Conservation (phyloP, 768 basidiomycete genomes). For the Suillus fuscotomentosus region DNA sequence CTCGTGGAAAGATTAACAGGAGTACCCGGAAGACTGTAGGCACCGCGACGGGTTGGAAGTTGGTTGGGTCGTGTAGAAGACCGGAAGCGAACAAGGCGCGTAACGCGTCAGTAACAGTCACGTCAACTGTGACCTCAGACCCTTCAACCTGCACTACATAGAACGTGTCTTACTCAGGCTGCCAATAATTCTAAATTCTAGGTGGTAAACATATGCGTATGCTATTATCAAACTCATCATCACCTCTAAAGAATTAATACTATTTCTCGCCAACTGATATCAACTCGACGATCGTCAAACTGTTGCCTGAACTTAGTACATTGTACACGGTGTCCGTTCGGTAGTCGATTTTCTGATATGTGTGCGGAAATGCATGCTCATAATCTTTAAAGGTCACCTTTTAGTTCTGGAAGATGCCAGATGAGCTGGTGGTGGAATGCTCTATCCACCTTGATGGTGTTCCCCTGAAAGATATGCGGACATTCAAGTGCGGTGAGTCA, state of each 20-base stretch:
- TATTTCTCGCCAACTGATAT: not conserved
- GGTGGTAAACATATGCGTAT: not conserved
- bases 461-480: slow-evolving; percentile 24
- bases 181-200: not conserved
- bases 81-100: not conserved
- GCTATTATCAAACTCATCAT: not conserved
- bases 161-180: not conserved
- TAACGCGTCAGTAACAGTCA: slow-evolving; percentile 1
- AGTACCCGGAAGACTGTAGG: not conserved
- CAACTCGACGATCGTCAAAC: not conserved
- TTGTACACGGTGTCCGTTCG: not conserved
- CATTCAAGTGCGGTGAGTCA: slow-evolving; percentile 29
- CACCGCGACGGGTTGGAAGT: not conserved
- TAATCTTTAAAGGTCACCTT: not conserved
- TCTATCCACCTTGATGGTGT: slow-evolving; percentile 32
- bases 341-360: slow-evolving; percentile 2
- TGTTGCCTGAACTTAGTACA: not conserved
- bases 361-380: not conserved
- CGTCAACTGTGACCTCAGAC: not conserved
- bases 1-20: not conserved
- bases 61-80: not conserved
- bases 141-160: not conserved
- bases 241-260: not conserved
- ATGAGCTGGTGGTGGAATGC: slow-evolving; percentile 26
- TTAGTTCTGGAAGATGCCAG: slow-evolving; percentile 9